Conservation (phyloP, 768 basidiomycete genomes). For the Pleurotus citrinopileatus region DNA sequence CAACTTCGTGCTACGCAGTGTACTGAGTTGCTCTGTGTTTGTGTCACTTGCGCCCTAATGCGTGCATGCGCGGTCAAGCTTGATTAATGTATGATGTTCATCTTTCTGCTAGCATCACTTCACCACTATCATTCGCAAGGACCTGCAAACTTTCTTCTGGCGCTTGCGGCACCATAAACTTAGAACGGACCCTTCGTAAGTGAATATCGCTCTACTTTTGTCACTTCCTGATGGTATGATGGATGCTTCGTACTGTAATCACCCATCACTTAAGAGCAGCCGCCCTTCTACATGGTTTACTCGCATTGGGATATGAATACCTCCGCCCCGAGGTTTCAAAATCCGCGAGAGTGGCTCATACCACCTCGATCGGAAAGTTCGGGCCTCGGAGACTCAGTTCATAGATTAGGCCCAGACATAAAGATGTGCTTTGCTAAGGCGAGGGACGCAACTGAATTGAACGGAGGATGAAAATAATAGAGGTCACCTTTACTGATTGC, state of each 20-base stretch:
- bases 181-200: no score
- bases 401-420: not conserved
- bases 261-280: no score
- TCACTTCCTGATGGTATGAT: no score
- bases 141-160: not conserved
- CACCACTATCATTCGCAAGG: not conserved
- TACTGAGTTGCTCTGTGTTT: not conserved
- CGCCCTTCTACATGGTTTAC: no score
- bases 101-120: not conserved
- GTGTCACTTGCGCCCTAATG: not conserved
- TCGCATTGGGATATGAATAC: no score
- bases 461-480: not conserved
- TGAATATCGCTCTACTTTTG: no score
- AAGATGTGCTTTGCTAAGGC: slow-evolving; percentile 1
- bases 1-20: not conserved
- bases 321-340: not conserved
- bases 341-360: slow-evolving; percentile 1
- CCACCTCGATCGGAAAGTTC: not conserved
- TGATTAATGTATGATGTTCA: not conserved
- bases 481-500: not conserved
- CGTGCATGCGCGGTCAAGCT: not conserved
- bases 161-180: not conserved
- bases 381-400: not conserved
- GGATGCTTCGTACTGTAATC: no score
- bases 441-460: slow-evolving; percentile 4